Percentiles rank a stretch among this genome's conserved stretches.
Evolutionary conservation across 768 basidiomycete genomes (phyloP).

Genomic region (Lentinula detonsa): DNA sequence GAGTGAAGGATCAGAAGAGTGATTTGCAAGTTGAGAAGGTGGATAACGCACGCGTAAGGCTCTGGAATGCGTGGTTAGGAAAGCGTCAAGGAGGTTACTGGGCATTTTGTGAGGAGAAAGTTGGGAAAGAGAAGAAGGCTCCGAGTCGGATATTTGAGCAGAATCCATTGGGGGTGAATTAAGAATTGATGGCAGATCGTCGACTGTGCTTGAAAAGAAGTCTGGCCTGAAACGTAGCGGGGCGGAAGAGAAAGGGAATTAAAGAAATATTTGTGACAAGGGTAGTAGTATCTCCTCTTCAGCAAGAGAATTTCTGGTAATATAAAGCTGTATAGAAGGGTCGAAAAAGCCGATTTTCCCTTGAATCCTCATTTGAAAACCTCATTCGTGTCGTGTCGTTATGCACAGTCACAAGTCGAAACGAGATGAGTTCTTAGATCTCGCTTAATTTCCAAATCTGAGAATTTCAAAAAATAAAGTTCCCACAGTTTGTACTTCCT

Average conservation of each 20-base stretch:
- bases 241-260: not conserved
- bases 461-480: not conserved
- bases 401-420: not conserved
- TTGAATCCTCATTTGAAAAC: not conserved
- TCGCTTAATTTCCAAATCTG: not conserved
- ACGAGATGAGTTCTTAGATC: not conserved
- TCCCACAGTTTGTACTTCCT: not conserved
- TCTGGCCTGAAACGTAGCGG: not conserved
- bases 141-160: conserved; percentile 2
- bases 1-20: conserved; percentile 1
- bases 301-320: not conserved
- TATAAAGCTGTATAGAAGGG: not conserved
- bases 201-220: not conserved
- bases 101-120: not conserved
- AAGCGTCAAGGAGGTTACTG: conserved; percentile 25
- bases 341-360: not conserved
- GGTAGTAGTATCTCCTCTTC: not conserved
- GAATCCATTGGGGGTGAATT: not conserved
- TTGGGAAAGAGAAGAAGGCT: not conserved
- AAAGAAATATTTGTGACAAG: not conserved
- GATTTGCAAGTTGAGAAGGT: conserved; percentile 1
- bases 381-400: not conserved
- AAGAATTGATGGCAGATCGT: conserved; percentile 1
- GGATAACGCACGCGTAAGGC: conserved; percentile 43
- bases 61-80: conserved; percentile 45